A percentile compares a stretch with the other conserved stretches of the same genome.
phyloP scores from a whole-genome alignment of 2,329 filamentous ascomycete species.

The Beauveria scarabaeidicola region DNA sequence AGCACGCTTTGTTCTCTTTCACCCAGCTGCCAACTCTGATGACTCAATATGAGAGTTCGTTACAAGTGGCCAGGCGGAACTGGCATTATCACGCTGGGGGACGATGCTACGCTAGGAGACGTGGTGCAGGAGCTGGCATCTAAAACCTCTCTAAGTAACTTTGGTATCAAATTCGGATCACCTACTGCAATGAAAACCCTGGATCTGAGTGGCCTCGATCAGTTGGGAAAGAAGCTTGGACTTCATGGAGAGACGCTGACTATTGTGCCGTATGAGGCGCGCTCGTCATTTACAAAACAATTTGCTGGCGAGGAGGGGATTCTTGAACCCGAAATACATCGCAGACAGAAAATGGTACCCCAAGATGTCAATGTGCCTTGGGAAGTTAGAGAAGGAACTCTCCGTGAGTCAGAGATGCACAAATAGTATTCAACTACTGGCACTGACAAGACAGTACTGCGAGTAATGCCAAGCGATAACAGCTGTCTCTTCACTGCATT shows the following conservation, averaged over 20 bases:
- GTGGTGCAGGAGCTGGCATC: conserved; percentile 53
- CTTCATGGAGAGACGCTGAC: conserved; percentile 44
- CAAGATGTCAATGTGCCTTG: conserved; percentile 36
- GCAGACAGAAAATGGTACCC: not conserved
- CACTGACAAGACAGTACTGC: conserved; percentile 49
- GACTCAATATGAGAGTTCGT: conserved; percentile 57
- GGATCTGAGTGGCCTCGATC: conserved; percentile 42
- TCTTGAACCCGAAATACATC: conserved; percentile 8
- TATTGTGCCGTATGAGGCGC: conserved; percentile 34
- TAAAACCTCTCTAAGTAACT: conserved; percentile 55
- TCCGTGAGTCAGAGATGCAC: conserved; percentile 31
- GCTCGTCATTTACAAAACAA: conserved; percentile 12
- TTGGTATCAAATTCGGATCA: conserved; percentile 77
- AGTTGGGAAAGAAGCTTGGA: conserved; percentile 40
- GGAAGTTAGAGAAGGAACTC: conserved; percentile 40
- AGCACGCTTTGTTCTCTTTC: not conserved
- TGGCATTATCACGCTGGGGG: conserved; percentile 59
- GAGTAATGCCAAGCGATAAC: conserved; percentile 96
- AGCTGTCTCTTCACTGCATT: conserved; percentile 90
- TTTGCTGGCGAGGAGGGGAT: not conserved
- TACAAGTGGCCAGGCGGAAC: conserved; percentile 68
- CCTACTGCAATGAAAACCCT: conserved; percentile 60
- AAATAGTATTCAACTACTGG: not conserved
- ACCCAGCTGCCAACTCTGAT: not conserved
- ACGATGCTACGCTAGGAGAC: conserved; percentile 56